phyloP scores from a whole-genome alignment of 768 basidiomycete species.

The Cyathus striatus region DNA sequence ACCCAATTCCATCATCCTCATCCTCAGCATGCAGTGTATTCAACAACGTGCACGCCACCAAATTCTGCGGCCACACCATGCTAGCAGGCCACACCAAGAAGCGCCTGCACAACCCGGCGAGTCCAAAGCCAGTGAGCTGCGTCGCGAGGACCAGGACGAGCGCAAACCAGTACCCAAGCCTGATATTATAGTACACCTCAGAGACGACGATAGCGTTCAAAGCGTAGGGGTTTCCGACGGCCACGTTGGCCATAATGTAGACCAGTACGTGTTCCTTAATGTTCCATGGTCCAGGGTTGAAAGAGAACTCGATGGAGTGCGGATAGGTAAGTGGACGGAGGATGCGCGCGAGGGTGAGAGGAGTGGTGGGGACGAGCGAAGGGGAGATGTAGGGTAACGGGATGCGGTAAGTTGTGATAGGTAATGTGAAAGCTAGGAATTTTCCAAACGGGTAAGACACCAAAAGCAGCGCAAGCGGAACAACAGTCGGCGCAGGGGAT shows the following conservation, averaged over 20 bases:
- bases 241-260: constrained; percentile 90
- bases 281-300: constrained; percentile 97
- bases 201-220: constrained; percentile 85
- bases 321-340: constrained; percentile 47
- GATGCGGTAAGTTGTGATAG: constrained; percentile 73
- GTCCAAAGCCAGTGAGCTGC: constrained; percentile 89
- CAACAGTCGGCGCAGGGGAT: constrained; percentile 77
- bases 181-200: constrained; percentile 67
- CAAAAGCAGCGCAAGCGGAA: constrained; percentile 81
- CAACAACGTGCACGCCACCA: constrained; percentile 89
- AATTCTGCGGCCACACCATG: constrained; percentile 97
- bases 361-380: constrained; percentile 39
- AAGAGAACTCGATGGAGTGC: constrained; percentile 60
- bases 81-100: constrained; percentile 96
- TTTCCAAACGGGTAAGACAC: constrained; percentile 90
- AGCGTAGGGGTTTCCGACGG: constrained; percentile 69
- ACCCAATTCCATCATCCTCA: constrained; percentile 52
- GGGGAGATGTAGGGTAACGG: constrained; percentile 61
- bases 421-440: constrained; percentile 73
- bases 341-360: constrained; percentile 39
- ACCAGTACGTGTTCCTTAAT: constrained; percentile 96
- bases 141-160: constrained; percentile 82
- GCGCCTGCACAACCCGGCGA: constrained; percentile 84
- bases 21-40: constrained; percentile 98
- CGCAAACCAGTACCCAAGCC: constrained; percentile 76